phyloP scores from a whole-genome alignment of 768 basidiomycete species.

The Pholiota conissans region DNA sequence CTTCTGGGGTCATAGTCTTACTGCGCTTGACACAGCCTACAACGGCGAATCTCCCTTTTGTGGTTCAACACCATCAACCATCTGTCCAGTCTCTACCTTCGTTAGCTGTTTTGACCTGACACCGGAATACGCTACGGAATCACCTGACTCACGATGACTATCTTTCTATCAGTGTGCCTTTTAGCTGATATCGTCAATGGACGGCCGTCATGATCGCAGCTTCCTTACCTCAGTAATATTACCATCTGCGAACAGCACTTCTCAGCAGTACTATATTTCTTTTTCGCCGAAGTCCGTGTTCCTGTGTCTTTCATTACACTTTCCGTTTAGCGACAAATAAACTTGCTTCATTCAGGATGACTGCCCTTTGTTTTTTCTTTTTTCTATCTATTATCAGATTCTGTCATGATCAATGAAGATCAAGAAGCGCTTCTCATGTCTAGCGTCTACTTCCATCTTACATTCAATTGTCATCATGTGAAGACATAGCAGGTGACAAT shows the following conservation, averaged over 20 bases:
- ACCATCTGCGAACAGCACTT: background rate
- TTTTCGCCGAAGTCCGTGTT: background rate
- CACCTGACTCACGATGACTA: background rate
- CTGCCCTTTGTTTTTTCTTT: background rate
- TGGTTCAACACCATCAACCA: background rate
- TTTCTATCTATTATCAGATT: background rate
- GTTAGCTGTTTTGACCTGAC: background rate
- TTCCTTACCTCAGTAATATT: background rate
- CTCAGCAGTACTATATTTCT: background rate
- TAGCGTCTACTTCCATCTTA: background rate
- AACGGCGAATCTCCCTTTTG: background rate
- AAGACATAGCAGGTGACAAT: background rate
- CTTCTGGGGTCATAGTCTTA: background rate
- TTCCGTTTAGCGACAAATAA: background rate
- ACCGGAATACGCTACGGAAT: background rate
- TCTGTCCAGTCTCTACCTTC: background rate
- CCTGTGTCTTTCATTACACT: background rate
- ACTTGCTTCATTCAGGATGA: background rate
- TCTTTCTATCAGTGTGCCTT: background rate
- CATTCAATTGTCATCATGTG: background rate
- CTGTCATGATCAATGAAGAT: background rate
- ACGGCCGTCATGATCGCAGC: slow-evolving; percentile 3
- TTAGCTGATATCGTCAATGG: background rate
- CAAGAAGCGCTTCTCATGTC: background rate
- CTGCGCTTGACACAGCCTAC: background rate